phyloP scores from a whole-genome alignment of 2,329 filamentous ascomycete species.

The Neurospora crassa region DNA sequence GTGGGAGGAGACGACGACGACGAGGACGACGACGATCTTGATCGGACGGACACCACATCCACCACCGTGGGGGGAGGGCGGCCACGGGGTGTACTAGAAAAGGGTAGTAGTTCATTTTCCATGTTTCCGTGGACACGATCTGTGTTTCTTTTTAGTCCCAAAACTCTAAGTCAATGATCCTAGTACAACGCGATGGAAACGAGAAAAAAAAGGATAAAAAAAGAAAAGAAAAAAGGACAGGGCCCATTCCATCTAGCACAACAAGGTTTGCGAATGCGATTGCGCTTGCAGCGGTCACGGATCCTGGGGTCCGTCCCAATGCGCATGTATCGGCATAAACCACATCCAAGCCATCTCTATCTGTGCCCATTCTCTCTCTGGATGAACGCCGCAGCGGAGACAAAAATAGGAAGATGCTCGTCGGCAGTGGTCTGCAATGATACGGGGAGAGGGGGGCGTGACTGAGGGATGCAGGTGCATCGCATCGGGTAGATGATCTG shows the following conservation, averaged over 20 bases:
- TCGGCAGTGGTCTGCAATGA: not conserved
- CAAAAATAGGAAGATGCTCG: not conserved
- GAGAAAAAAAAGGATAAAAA: not conserved
- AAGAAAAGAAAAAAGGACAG: not conserved
- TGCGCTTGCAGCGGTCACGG: not conserved
- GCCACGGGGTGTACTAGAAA: not conserved
- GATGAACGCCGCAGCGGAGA: too few species aligned
- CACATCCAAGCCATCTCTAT: not conserved
- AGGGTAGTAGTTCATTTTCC: not conserved
- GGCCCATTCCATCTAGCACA: not conserved
- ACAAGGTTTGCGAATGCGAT: not conserved
- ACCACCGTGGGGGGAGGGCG: not conserved
- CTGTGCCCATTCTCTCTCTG: not conserved
- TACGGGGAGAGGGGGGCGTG: not conserved
- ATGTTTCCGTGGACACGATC: not conserved
- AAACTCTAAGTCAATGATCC: not conserved
- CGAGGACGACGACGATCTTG: not conserved
- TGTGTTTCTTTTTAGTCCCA: not conserved
- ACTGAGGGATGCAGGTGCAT: not conserved
- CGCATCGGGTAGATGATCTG: not conserved
- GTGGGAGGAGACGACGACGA: not conserved
- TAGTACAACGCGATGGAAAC: not conserved
- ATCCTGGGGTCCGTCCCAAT: not conserved
- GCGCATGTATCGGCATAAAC: not conserved
- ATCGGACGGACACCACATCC: not conserved